These are phyloP conservation scores for Beauveria australis DNA, from an alignment of 2,329 filamentous ascomycete genomes.

Conservation along the genomic window DNA sequence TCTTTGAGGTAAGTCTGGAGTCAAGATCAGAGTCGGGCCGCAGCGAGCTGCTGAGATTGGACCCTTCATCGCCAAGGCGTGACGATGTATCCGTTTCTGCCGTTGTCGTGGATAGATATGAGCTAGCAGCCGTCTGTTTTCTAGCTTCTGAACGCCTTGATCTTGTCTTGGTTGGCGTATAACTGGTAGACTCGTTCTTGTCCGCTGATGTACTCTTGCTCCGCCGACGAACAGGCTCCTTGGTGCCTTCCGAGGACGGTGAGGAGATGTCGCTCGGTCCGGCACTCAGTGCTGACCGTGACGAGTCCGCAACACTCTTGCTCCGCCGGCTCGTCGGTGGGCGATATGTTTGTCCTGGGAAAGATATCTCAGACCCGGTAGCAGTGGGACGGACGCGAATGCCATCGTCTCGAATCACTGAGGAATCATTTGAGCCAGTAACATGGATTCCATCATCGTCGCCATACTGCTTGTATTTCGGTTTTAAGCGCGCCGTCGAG, in stretches of 20 bases:
- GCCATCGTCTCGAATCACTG: constrained; percentile 13
- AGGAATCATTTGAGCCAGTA: constrained; percentile 12
- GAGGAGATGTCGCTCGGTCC: constrained; percentile 5
- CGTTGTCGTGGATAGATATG: background rate
- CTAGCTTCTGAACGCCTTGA: constrained; percentile 17
- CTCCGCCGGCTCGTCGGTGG: constrained; percentile 7
- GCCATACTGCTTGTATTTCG: constrained; percentile 10
- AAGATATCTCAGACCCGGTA: constrained; percentile 16
- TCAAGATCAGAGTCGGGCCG: constrained; percentile 24
- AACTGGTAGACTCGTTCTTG: constrained; percentile 21
- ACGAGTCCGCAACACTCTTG: constrained; percentile 4
- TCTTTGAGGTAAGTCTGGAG: constrained; percentile 37
- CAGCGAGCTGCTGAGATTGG: constrained; percentile 19
- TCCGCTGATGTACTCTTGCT: constrained; percentile 3
- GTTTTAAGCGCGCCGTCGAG: constrained; percentile 6
- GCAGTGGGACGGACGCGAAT: constrained; percentile 13
- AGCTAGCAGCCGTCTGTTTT: constrained; percentile 14
- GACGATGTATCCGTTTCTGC: constrained; percentile 19
- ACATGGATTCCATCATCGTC: constrained; percentile 26
- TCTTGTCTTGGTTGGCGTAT: constrained; percentile 31
- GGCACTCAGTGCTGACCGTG: background rate
- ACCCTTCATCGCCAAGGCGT: constrained; percentile 22
- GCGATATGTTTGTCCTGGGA: constrained; percentile 11
- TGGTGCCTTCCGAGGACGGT: constrained; percentile 8
- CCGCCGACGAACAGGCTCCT: background rate